Conservation (phyloP, 2,329 filamentous ascomycete genomes). For the Ramularia endophylla region DNA sequence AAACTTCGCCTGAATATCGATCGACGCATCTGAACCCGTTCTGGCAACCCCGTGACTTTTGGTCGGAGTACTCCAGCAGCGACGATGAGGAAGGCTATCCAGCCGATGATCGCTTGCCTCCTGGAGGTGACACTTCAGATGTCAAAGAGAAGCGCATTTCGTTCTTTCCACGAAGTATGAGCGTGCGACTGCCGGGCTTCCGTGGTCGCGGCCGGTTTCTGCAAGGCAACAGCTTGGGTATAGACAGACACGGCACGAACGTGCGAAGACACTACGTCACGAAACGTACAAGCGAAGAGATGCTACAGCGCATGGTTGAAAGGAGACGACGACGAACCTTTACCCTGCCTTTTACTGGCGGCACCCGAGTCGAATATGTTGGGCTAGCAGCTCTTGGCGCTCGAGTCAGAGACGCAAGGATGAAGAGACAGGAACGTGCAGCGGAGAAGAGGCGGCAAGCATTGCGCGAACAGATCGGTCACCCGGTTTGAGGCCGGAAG, state of each 20-base stretch:
- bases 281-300: slow-evolving; percentile 24
- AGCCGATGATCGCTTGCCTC: slow-evolving; percentile 33
- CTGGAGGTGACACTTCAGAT: slow-evolving; percentile 43
- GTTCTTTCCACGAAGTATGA: slow-evolving; percentile 27
- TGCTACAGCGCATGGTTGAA: slow-evolving; percentile 13
- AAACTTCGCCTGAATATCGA: slow-evolving; percentile 18
- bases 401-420: slow-evolving; percentile 39
- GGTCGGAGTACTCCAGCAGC: slow-evolving; percentile 49
- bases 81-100: slow-evolving; percentile 26
- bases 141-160: slow-evolving; percentile 19
- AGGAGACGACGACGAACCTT: slow-evolving; percentile 13
- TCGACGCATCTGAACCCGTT: slow-evolving; percentile 49
- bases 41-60: slow-evolving; percentile 59
- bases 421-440: slow-evolving; percentile 39
- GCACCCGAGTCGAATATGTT: slow-evolving; percentile 47
- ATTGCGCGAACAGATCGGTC: slow-evolving; percentile 49
- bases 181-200: slow-evolving; percentile 33
- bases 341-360: slow-evolving; percentile 22
- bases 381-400: slow-evolving; percentile 46
- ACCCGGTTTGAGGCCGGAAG: too few relatives aligned
- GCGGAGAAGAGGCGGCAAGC: slow-evolving; percentile 48
- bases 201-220: slow-evolving; percentile 41
- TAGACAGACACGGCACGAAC: slow-evolving; percentile 45
- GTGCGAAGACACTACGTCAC: slow-evolving; percentile 36
- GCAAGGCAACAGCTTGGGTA: slow-evolving; percentile 51